Evolutionary conservation across 768 basidiomycete genomes (phyloP), one percentile per base, ranked within the genome.

Genomic region (Nidularia pulvinata): DNA sequence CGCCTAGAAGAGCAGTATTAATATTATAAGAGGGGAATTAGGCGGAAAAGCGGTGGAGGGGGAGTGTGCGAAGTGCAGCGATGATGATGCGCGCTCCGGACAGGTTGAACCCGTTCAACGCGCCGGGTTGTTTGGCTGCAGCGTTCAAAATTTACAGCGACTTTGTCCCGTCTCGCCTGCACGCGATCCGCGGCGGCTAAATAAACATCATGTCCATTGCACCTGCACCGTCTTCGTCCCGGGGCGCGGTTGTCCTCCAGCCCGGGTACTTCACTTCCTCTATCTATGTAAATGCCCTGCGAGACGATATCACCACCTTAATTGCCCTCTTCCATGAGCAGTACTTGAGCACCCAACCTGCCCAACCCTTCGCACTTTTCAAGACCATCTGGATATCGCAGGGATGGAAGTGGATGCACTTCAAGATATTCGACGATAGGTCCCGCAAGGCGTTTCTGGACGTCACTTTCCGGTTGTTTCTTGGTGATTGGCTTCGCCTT

Each of bases 231-330:
- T 82, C 86, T 19, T 73, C 77, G 11, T 60, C 69, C 48, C 81
- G 86, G 11, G 88, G 90, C 9, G 81, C 85, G 22, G 66, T 86
- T 56, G 69, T 80, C 37, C 69, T 93, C 7, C 91, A 92, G 61
- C 89, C 89, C 1, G 73, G 77, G 16, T 93, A 88, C 66, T 93
- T 91, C 64, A 88, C 89, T 0, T 92, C 90, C 3, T 89, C 88
- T 0, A 62, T 87, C 22, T 93, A 86, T 66, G 82, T 91, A 7
- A 69, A 80, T 16, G 71, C 83, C 11, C 73, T 89, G 19, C 80
- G 87, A 2, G 77, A 82, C 32, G 91, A 94, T 66, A 75, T 93
- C 32, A 66, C 74, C 2, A 62, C 59, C 3, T 77, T 94, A 22
- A 66, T 85, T 3, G 61, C 70, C n/a, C 59, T 67, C 7, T 93